Percentiles rank a stretch among this genome's conserved stretches.
These are phyloP conservation scores for Penicillium olsonii DNA, from an alignment of 2,329 filamentous ascomycete genomes.

Conservation along the genomic window DNA sequence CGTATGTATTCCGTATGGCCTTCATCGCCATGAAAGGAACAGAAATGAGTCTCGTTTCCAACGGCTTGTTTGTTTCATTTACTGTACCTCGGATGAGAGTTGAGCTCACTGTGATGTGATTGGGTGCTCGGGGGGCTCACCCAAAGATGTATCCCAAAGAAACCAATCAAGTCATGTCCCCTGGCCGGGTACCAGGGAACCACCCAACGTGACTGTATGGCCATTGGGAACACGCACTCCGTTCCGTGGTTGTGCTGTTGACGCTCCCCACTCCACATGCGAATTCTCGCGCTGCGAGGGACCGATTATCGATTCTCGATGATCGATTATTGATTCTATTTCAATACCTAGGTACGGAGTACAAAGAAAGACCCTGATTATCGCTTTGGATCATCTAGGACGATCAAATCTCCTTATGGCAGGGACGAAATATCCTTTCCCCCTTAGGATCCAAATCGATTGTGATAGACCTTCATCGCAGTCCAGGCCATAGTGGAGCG, in stretches of 20 bases:
- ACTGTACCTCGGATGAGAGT: conserved; percentile 1
- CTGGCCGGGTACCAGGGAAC: conserved; percentile 6
- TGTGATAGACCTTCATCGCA: conserved; percentile 4
- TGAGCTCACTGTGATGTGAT: not conserved
- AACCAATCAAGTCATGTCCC: conserved; percentile 3
- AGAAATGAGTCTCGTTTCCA: not conserved
- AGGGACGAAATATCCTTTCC: not conserved
- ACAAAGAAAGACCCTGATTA: not conserved
- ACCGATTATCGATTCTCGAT: not conserved
- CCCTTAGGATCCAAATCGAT: not conserved
- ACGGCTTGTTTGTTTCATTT: conserved; percentile 2
- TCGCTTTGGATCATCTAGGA: not conserved
- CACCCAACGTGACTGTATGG: not conserved
- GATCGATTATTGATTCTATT: conserved; percentile 3
- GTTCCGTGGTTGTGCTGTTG: not conserved
- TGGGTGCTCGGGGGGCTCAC: not conserved
- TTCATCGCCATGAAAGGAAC: too few species aligned
- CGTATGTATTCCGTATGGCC: too few species aligned
- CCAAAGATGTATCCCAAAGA: not conserved
- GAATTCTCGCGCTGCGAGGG: too few species aligned
- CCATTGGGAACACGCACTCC: not conserved
- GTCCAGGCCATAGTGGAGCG: conserved; percentile 16
- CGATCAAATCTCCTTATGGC: not conserved
- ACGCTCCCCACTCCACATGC: not conserved
- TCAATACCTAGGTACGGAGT: too few species aligned